phyloP scores from a whole-genome alignment of 2,329 filamentous ascomycete genomes.

The Hysterium pulicare region DNA sequence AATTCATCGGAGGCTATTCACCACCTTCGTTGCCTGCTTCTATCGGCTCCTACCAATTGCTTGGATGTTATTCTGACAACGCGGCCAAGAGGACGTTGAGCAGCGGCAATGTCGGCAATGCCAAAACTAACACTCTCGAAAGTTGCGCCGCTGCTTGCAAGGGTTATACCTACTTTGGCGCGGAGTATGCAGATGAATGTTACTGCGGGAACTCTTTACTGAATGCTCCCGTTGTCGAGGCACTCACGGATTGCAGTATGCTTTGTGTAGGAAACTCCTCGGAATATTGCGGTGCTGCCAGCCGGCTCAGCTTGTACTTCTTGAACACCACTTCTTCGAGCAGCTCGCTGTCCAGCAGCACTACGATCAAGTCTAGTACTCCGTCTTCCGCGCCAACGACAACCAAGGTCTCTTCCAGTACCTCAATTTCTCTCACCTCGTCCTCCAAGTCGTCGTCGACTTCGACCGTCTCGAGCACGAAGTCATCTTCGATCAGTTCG shows the following conservation, averaged over 20 bases:
- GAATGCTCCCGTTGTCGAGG: background rate
- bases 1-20: background rate
- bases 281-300: background rate
- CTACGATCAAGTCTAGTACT: no score
- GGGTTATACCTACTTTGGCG: constrained; percentile 1
- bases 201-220: constrained; percentile 3
- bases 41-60: background rate
- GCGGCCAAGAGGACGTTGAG: background rate
- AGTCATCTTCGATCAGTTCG: background rate
- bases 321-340: background rate
- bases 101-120: background rate
- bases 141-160: background rate
- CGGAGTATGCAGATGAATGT: constrained; percentile 4
- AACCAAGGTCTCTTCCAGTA: background rate
- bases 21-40: background rate
- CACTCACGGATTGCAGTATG: background rate
- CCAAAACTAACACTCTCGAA: constrained; percentile 1
- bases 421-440: background rate
- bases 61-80: constrained; percentile 1
- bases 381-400: no score
- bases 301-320: background rate
- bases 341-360: background rate
- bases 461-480: background rate
- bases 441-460: background rate
- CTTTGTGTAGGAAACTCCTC: background rate